These are phyloP conservation scores for Camillea tinctor DNA, from an alignment of 2,329 filamentous ascomycete species.

Conservation along the genomic window DNA sequence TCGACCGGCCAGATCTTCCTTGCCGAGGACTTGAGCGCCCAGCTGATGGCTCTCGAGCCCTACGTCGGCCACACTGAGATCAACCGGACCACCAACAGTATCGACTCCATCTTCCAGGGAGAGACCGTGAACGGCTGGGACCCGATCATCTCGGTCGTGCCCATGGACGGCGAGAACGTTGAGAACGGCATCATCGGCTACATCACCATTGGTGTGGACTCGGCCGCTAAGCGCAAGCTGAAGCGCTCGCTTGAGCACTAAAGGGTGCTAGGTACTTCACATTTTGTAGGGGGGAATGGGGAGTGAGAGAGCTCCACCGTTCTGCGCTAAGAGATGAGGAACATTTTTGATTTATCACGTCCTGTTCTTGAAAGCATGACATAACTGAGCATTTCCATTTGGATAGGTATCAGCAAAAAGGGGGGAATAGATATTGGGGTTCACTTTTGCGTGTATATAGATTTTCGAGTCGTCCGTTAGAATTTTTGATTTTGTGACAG, in stretches of 20 bases:
- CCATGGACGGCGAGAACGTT: constrained; percentile 34
- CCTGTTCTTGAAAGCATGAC: too few species aligned
- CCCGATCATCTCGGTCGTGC: constrained; percentile 31
- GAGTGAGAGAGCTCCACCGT: too few species aligned
- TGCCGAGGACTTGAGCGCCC: constrained; percentile 16
- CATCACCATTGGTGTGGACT: constrained; percentile 35
- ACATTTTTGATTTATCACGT: too few species aligned
- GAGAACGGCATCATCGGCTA: constrained; percentile 37
- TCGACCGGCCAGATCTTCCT: constrained; percentile 18
- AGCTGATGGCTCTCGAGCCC: constrained; percentile 35
- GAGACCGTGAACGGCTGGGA: constrained; percentile 27
- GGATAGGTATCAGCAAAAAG: not conserved
- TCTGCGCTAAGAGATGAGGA: too few species aligned
- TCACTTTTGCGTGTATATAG: too few species aligned
- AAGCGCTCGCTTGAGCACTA: not conserved
- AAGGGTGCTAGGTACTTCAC: not conserved
- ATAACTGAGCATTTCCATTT: not conserved
- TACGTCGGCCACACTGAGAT: constrained; percentile 35
- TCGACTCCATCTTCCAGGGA: constrained; percentile 19
- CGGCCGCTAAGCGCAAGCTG: not conserved
- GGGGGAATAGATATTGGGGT: not conserved
- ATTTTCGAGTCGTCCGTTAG: too few species aligned
- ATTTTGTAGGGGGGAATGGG: too few species aligned
- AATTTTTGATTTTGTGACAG: too few species aligned
- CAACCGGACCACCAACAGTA: constrained; percentile 34